A percentile compares a stretch with the other conserved stretches of the same genome.
phyloP scores from a whole-genome alignment of 306 rosid genomes.

The Elaeagnus macrophylla region DNA sequence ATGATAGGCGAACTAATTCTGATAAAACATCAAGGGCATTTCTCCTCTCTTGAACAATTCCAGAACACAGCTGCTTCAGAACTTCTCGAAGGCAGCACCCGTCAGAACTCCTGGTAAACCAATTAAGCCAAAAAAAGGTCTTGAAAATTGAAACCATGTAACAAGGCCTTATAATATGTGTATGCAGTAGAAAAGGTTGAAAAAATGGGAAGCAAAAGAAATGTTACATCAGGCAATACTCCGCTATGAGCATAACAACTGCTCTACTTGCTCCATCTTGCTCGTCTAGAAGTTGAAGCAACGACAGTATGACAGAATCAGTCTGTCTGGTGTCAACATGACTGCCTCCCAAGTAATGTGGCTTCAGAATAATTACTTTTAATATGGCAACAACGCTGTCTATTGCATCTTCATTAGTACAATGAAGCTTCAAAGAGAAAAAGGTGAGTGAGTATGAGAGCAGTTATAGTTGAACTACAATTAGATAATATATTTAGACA shows the following conservation, averaged over 20 bases:
- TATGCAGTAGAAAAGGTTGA: constrained; percentile 9
- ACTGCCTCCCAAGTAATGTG: constrained; percentile 41
- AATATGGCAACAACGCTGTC: constrained; percentile 58
- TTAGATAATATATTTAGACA: too few species aligned
- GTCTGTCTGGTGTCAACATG: constrained; percentile 32
- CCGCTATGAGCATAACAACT: constrained; percentile 71
- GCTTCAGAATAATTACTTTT: constrained; percentile 60
- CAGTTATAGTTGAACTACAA: not conserved
- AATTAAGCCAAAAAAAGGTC: constrained; percentile 18
- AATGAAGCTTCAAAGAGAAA: constrained; percentile 50
- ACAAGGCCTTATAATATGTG: constrained; percentile 3
- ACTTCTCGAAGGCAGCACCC: constrained; percentile 55
- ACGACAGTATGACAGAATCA: constrained; percentile 46
- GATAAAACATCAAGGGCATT: constrained; percentile 78
- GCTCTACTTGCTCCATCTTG: constrained; percentile 74
- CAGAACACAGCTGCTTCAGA: constrained; percentile 55
- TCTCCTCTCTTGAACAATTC: constrained; percentile 55
- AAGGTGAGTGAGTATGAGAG: constrained; percentile 13
- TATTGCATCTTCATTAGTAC: constrained; percentile 58
- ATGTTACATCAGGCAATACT: constrained; percentile 64
- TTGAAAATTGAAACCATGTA: constrained; percentile 11
- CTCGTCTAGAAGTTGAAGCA: constrained; percentile 77
- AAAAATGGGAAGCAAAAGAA: constrained; percentile 5
- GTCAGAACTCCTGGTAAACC: constrained; percentile 56
- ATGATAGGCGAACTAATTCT: constrained; percentile 44